Base-by-base conservation (phyloP, 441 rosid genomes). In the Populus tomentosa region DNA sequence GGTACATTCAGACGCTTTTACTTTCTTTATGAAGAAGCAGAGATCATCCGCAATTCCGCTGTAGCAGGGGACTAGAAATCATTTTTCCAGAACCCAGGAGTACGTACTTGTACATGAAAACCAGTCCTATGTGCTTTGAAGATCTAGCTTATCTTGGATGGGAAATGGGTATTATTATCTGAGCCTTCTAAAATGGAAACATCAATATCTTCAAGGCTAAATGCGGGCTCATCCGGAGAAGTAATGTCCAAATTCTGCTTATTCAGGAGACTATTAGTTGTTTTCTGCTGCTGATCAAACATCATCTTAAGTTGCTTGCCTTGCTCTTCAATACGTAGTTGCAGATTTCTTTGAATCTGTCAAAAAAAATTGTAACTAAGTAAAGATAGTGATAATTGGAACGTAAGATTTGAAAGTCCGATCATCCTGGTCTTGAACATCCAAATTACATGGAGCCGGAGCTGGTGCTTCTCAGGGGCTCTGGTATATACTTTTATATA, bases 241-340 rank as follows among this genome's bases (percentile, higher is more conserved):
- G 67, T 78, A 53, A 16, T 74, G 70, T 81, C 87, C 26, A 35
- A 21, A 32, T 75, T 80, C 26, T 85, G 86, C 69, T 68, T 77
- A 77, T 79, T 85, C 53, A 82, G 46, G 46, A 83, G 84, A 77
- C 78, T 79, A 63, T 84, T 84, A 26, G 70, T 89, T 46, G 87
- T 82, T 81, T 84, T 88, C 74, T 86, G 92, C 73, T 91, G 99
- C 77, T 89, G 89, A 72, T 93, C 97, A 74, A 94, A 90, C 97
- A 95, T 89, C 85, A 74, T 84, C 85, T 86, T 88, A 26, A 95
- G 88, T 36, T 92, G 89, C 82, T 80, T 86, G 67, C 95, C 97
- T 83, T 95, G 99, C 76, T 91, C 97, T 86, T 95, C 99, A 28
- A 92, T 94, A 62, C 82, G 74, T 80, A 95, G 13, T 72, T 95